These are phyloP conservation scores for Mycena pura DNA, from an alignment of 768 basidiomycete species.

Conservation along the genomic window DNA sequence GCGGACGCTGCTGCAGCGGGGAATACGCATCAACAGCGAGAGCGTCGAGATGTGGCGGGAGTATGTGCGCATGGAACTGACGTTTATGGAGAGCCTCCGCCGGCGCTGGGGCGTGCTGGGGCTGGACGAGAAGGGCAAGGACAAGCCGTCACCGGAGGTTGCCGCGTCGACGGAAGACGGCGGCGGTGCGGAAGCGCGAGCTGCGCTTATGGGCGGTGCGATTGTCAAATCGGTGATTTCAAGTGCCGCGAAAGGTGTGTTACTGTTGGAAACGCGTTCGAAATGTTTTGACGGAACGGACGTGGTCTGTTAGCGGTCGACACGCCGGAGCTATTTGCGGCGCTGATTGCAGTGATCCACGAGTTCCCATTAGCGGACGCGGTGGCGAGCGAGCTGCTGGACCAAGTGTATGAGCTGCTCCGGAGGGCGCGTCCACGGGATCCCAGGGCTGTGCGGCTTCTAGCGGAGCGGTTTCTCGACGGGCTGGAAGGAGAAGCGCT, in stretches of 20 bases:
- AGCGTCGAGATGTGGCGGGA: conserved; percentile 85
- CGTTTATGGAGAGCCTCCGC: conserved; percentile 81
- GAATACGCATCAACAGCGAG: conserved; percentile 77
- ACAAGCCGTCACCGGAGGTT: too few relatives aligned
- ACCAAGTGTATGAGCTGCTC: conserved; percentile 47
- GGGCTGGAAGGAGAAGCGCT: conserved; percentile 40
- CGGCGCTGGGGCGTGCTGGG: conserved; percentile 84
- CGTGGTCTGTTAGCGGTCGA: conserved; percentile 51
- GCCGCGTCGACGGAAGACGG: conserved; percentile 55
- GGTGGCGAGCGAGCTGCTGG: conserved; percentile 34
- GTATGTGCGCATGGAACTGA: conserved; percentile 90
- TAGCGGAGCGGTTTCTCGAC: conserved; percentile 42
- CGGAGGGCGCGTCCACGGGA: conserved; percentile 40
- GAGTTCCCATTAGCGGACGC: conserved; percentile 42
- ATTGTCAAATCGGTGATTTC: conserved; percentile 81
- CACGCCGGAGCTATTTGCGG: conserved; percentile 48
- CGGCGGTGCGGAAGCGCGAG: conserved; percentile 51
- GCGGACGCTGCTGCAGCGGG: conserved; percentile 83
- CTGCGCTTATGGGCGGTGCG: conserved; percentile 76
- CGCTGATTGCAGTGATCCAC: conserved; percentile 45
- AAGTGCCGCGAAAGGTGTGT: conserved; percentile 73
- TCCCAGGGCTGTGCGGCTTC: conserved; percentile 44
- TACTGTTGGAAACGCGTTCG: not conserved
- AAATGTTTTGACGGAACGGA: not conserved
- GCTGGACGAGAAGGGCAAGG: conserved; percentile 49